Evolutionary conservation across 306 rosid genomes (phyloP), one percentile per base, ranked within the genome.

Genomic region (Potentilla sterilis): DNA sequence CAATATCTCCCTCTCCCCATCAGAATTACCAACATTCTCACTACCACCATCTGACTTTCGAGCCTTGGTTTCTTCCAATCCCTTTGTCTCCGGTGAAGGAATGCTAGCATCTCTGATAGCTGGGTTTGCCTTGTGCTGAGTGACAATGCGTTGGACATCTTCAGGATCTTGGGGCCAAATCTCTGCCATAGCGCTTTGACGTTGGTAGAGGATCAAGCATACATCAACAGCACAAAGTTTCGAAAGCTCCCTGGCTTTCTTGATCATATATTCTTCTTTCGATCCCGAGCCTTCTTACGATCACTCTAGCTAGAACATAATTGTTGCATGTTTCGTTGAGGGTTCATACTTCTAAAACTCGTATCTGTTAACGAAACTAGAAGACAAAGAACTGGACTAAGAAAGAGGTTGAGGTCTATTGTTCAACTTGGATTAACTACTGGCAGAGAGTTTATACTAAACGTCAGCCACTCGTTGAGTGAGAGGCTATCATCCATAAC

Each of bases 381-480:
- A 28, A 28, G 28, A 28, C 28, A 28, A 28, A 28, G 28, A 28
- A 28, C 28, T 28, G 28, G 28, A 28, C 28, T 28, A 28, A 37
- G 40, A 37, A 37, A 2, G 43, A 32, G 42, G 42, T 10, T 62
- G 69, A 15, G 14, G 21, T n/a, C 14, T 35, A 6, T 15, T 37
- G 69, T 64, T 22, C 46, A 16, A 15, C 14, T 28, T 64, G 21
- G 44, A 15, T 37, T 6, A 35, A 64, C n/a, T 44, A 64, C 46
- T 34, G 40, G 68, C 22, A 61, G 41, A 28, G 3, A 61, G 38
- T 40, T 32, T 61, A 5, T 5, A 61, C n/a, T 24, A 61, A 61
- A 35, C 46, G 44, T 64, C 46, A 64, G 69, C 69, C 69, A 64
- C 8, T 64, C 69, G 13, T 64, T 64, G 69, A 64, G 28, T 64